These are phyloP conservation scores for Saccharomyces pastorianus DNA, from an alignment of 1,139 yeast species.

Conservation along the genomic window DNA sequence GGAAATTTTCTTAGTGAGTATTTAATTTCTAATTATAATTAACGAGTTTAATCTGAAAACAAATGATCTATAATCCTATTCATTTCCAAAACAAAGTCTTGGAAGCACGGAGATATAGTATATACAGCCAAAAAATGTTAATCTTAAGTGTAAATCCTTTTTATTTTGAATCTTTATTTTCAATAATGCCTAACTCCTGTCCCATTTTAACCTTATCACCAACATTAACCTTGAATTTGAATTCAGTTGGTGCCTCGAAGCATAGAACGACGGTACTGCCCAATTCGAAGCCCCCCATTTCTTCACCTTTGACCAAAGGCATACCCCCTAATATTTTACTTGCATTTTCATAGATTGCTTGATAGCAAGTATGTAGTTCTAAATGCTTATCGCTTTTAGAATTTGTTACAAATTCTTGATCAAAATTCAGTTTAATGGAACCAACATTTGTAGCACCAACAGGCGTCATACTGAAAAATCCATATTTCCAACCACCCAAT, in stretches of 20 bases:
- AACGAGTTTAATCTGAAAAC: background rate
- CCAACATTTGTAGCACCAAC: conserved; percentile 99
- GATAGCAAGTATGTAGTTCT: conserved; percentile 76
- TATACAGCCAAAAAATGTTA: background rate
- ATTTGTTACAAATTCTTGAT: conserved; percentile 82
- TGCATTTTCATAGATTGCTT: conserved; percentile 84
- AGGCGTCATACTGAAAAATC: conserved; percentile 97
- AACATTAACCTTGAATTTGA: conserved; percentile 57
- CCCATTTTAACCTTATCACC: conserved; percentile 86
- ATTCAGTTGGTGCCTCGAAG: conserved; percentile 85
- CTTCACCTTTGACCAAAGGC: conserved; percentile 86
- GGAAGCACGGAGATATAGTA: background rate
- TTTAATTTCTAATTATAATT: background rate
- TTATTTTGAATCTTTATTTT: conserved; percentile 4
- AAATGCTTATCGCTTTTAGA: conserved; percentile 27
- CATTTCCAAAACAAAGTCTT: background rate
- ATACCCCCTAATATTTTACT: conserved; percentile 75
- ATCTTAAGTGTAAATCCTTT: conserved; percentile 23
- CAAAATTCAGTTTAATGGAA: conserved; percentile 84
- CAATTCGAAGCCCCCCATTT: conserved; percentile 93
- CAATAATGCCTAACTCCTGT: conserved; percentile 55
- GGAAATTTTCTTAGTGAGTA: too few relatives aligned
- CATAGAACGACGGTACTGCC: conserved; percentile 95
- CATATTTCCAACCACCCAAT: conserved; percentile 92
- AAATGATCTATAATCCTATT: background rate